Base-by-base conservation (phyloP, 805 yeast genomes). In the Candida montana region DNA sequence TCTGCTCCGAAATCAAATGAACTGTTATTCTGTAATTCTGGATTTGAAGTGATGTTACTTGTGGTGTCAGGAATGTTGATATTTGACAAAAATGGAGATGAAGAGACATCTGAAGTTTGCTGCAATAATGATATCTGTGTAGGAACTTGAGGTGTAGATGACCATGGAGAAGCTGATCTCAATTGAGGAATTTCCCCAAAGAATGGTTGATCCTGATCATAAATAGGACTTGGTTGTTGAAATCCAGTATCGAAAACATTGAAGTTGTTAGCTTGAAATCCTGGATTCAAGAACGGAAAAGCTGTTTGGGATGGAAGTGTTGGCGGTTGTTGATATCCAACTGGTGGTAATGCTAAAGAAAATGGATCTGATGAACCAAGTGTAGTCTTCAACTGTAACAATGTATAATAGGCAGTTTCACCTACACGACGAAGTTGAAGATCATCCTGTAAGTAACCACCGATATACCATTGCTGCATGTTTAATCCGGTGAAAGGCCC, bases 401-500 rank as follows among this genome's bases (percentile, higher is more conserved):
- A 66, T 0, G 82, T 61, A 28, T 64, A 65, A 57, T 64, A 84
- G 12, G 50, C 55, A 1, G 57, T 36, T 45, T 81, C 87, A 35
- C 73, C 82, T 17, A 68, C 73, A 26, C 91, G 72, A 41, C 83
- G 71, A 42, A 88, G 64, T 31, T 64, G 63, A 47, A 87, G 65
- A 44, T 71, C 77, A 10, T 66, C 68, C 31, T 65, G 65, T 50
- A 86, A 67, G 62, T 81, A 84, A 3, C 79, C 77, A 33, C 71
- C 72, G 8, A 72, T 55, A 44, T 73, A 77, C 96, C 96, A 87
- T 39, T 68, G 77, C 49, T 84, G 90, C 96, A 87, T 87, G 62
- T 73, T 63, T 20, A 62, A 58, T 3, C 90, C 88, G 35, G 69
- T 68, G 61, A 87, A 87, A 3, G 96, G 95, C 18, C 96, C 96